Evolutionary conservation across 2,329 filamentous ascomycete genomes (phyloP).

Genomic region (Monosporascus sp.): DNA sequence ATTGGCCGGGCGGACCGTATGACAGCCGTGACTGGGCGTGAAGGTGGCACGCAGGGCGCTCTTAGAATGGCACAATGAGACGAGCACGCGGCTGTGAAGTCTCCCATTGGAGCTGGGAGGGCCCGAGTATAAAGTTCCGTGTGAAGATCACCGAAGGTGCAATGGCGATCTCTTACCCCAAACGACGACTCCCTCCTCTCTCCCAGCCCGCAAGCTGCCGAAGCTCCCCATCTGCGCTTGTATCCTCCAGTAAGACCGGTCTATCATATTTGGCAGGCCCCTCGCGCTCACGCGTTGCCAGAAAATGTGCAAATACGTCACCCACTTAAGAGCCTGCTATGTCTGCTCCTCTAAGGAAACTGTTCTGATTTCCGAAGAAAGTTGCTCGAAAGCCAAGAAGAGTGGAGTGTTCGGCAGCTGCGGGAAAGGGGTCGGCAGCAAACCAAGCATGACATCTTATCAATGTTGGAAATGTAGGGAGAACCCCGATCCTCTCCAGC

Average conservation of each 20-base stretch:
- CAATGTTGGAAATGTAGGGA: constrained; percentile 36
- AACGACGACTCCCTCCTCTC: not conserved
- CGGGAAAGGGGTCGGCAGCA: constrained; percentile 25
- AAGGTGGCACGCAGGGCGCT: constrained; percentile 11
- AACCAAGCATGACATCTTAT: constrained; percentile 24
- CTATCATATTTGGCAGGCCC: not conserved
- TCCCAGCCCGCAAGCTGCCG: not conserved
- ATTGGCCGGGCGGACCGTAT: constrained; percentile 15
- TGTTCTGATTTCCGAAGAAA: constrained; percentile 35
- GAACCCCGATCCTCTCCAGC: constrained; percentile 12
- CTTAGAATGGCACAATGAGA: not conserved
- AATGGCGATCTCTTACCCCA: not conserved
- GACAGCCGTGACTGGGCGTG: constrained; percentile 6
- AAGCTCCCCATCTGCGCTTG: not conserved
- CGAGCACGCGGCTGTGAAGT: not conserved
- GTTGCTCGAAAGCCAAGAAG: constrained; percentile 25
- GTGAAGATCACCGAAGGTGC: not conserved
- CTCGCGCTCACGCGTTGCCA: constrained; percentile 3
- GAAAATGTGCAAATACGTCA: constrained; percentile 35
- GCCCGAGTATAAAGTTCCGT: not conserved
- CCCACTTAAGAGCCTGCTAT: constrained; percentile 31
- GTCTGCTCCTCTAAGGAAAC: constrained; percentile 31
- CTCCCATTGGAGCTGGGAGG: not conserved
- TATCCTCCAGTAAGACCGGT: not conserved
- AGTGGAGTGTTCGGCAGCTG: constrained; percentile 34